These are phyloP conservation scores for Castanea sativa DNA, from an alignment of 306 rosid species.

Conservation along the genomic window DNA sequence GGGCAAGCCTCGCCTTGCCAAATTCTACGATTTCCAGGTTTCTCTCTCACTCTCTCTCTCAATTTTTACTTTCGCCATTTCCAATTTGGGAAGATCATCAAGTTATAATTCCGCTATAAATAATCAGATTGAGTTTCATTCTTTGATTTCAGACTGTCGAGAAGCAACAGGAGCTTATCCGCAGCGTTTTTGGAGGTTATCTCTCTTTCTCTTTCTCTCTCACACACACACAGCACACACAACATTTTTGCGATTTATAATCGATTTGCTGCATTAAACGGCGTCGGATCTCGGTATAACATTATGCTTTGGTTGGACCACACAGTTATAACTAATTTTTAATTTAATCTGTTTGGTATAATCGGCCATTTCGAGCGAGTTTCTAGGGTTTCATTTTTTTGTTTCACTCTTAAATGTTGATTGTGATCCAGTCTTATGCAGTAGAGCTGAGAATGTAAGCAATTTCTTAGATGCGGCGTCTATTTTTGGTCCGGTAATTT, in stretches of 20 bases:
- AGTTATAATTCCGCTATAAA: not conserved
- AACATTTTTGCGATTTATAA: not conserved
- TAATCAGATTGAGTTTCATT: conserved; percentile 14
- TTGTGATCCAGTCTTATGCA: conserved; percentile 57
- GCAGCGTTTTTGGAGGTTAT: conserved; percentile 80
- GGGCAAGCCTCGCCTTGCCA: conserved; percentile 91
- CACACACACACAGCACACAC: not conserved
- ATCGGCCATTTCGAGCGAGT: not conserved
- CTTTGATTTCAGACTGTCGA: conserved; percentile 68
- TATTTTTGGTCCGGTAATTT: conserved; percentile 73
- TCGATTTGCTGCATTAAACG: not conserved
- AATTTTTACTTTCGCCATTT: not conserved
- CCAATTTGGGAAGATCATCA: not conserved
- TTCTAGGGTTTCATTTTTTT: not conserved
- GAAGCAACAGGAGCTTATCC: conserved; percentile 85
- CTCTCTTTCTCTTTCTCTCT: not conserved
- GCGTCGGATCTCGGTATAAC: not conserved
- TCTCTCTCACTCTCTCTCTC: conserved; percentile 12
- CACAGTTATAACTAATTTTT: not conserved
- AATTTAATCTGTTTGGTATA: not conserved
- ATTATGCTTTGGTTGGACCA: not conserved
- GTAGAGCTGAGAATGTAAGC: conserved; percentile 91
- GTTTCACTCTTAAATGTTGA: not conserved
- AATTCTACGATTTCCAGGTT: conserved; percentile 82
- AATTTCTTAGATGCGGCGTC: conserved; percentile 83